Conservation (phyloP, 495 filamentous ascomycete species). For the Neurospora tetrasperma region DNA sequence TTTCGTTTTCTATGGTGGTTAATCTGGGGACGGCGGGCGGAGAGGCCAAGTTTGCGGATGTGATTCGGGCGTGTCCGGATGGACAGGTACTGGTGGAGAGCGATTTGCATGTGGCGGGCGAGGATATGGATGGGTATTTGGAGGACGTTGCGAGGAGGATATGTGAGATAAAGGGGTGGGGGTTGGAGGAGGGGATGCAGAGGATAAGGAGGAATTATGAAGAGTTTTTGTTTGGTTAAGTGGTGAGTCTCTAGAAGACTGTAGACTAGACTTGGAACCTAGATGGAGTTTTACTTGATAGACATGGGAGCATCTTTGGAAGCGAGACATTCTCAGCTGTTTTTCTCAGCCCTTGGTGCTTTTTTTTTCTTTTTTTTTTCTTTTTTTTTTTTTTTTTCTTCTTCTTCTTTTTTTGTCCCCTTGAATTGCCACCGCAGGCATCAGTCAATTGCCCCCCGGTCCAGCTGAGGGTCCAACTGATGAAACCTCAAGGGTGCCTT, state of each 20-base stretch:
- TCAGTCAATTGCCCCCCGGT: background rate
- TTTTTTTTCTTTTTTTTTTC: too few relatives aligned
- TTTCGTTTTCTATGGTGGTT: constrained; percentile 78
- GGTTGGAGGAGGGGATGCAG: constrained; percentile 57
- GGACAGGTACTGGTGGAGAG: constrained; percentile 79
- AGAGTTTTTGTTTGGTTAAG: constrained; percentile 61
- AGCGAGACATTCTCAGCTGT: background rate
- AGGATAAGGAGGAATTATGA: constrained; percentile 69
- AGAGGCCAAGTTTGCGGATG: constrained; percentile 39
- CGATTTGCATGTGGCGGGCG: constrained; percentile 78
- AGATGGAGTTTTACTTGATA: background rate
- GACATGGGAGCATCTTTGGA: background rate
- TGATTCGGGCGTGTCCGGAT: constrained; percentile 66
- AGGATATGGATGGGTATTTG: constrained; percentile 66
- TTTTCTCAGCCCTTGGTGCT: background rate
- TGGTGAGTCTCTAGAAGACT: background rate
- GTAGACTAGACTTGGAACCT: background rate
- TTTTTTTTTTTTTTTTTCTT: background rate
- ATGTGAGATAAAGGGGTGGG: constrained; percentile 71
- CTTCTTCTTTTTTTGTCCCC: too few relatives aligned
- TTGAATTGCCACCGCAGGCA: background rate
- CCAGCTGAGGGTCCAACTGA: background rate
- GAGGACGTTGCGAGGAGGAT: constrained; percentile 64
- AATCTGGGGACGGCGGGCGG: constrained; percentile 53
- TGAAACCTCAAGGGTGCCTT: background rate